Conservation (phyloP, 352 stramenopile species). For the Elongisporangium senticosum region DNA sequence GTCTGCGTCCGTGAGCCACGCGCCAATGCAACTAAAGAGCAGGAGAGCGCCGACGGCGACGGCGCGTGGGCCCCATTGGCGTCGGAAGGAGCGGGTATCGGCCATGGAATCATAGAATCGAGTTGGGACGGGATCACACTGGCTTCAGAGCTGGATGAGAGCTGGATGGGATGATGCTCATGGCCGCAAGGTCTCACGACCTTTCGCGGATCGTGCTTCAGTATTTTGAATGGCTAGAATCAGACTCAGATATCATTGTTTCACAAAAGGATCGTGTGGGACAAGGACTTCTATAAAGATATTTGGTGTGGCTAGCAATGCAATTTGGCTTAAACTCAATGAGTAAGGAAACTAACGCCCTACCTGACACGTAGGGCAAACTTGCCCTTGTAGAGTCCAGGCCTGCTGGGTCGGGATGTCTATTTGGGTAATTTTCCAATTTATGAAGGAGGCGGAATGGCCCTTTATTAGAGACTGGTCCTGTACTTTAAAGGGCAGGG, state of each 20-base stretch:
- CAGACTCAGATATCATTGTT: neutral
- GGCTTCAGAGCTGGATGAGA: neutral
- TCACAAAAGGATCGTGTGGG: neutral
- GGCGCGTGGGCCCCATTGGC: neutral
- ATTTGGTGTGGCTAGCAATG: neutral
- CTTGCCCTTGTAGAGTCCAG: neutral
- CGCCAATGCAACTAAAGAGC: neutral
- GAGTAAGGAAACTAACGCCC: conserved; percentile 89
- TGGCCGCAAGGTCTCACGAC: too few relatives aligned
- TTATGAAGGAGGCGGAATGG: conserved; percentile 82
- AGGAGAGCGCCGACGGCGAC: neutral
- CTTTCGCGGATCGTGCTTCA: neutral
- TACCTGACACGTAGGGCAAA: conserved; percentile 82
- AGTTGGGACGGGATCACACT: neutral
- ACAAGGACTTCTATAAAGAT: neutral
- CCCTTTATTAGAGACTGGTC: conserved; percentile 18
- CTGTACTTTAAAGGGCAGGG: conserved; percentile 34
- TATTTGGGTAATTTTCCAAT: conserved; percentile 39
- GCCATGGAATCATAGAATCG: neutral
- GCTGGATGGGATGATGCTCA: too few relatives aligned
- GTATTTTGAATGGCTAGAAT: neutral
- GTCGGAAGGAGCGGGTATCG: neutral
- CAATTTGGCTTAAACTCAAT: conserved; percentile 87
- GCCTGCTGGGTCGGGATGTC: conserved; percentile 39
- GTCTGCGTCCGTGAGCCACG: neutral